Evolutionary conservation across 768 basidiomycete species (phyloP).

Genomic region (Termitomyces sp.): DNA sequence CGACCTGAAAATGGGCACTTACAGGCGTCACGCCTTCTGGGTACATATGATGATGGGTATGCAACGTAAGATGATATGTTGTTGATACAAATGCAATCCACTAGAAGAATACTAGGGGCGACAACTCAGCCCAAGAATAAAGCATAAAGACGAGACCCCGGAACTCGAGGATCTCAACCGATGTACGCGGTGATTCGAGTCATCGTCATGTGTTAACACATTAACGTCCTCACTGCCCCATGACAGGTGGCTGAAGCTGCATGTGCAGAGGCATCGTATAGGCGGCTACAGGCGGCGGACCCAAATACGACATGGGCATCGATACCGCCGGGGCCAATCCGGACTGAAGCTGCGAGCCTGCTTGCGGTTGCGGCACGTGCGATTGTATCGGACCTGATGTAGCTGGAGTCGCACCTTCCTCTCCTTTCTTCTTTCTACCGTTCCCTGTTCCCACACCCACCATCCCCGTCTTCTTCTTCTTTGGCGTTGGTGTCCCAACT

Average conservation of each 20-base stretch:
- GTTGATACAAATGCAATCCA: conserved; percentile 13
- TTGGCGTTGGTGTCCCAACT: conserved; percentile 17
- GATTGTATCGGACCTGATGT: background rate
- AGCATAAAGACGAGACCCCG: background rate
- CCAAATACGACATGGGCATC: conserved; percentile 7
- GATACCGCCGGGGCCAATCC: conserved; percentile 1
- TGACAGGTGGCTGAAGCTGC: conserved; percentile 9
- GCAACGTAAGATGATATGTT: conserved; percentile 7
- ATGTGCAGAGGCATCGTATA: conserved; percentile 7
- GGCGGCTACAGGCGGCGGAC: conserved; percentile 7
- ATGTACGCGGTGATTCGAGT: background rate
- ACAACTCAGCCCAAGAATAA: background rate
- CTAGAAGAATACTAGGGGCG: background rate
- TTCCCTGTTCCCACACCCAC: conserved; percentile 38
- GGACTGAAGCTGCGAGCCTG: conserved; percentile 1
- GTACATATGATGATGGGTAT: background rate
- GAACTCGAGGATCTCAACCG: background rate
- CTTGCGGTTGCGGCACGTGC: conserved; percentile 1
- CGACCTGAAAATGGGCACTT: background rate
- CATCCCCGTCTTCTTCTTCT: conserved; percentile 41
- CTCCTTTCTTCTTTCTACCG: conserved; percentile 42
- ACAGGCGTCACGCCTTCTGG: background rate
- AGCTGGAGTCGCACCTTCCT: conserved; percentile 5
- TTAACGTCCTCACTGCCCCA: conserved; percentile 8
- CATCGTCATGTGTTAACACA: background rate